These are phyloP conservation scores for Trichosporon coremiiforme DNA, from an alignment of 1,284 basidiomycete genomes.

Conservation along the genomic window DNA sequence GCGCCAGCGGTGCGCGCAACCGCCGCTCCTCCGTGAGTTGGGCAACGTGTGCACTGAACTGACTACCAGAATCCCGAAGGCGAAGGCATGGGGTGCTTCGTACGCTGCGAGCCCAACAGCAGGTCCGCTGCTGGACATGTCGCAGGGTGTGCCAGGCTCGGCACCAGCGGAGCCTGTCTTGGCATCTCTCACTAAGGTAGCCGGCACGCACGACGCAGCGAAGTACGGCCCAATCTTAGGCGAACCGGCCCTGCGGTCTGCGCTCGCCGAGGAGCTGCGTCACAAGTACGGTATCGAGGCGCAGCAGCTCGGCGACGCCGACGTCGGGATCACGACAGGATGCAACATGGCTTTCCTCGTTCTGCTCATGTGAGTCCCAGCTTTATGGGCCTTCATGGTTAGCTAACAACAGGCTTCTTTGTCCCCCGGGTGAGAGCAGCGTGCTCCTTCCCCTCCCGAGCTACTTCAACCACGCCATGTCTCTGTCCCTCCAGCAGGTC, in stretches of 20 bases:
- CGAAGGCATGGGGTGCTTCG: conserved; percentile 65
- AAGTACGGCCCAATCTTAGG: conserved; percentile 72
- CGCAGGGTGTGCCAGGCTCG: conserved; percentile 69
- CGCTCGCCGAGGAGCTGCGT: conserved; percentile 69
- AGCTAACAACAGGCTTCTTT: conserved; percentile 59
- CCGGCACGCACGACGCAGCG: conserved; percentile 59
- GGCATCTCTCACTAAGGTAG: conserved; percentile 60
- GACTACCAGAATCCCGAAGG: conserved; percentile 66
- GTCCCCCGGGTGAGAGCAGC: conserved; percentile 68
- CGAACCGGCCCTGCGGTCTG: conserved; percentile 63
- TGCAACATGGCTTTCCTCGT: conserved; percentile 57
- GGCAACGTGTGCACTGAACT: background rate
- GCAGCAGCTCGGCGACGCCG: conserved; percentile 17
- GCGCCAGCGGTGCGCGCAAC: conserved; percentile 44
- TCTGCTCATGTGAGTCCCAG: conserved; percentile 37
- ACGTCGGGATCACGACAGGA: conserved; percentile 49
- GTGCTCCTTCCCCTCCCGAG: conserved; percentile 78
- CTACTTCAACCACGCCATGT: conserved; percentile 84
- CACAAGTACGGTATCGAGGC: conserved; percentile 61
- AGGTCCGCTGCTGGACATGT: conserved; percentile 70
- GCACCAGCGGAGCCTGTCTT: conserved; percentile 65
- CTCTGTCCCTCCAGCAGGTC: conserved; percentile 68
- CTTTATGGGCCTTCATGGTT: background rate
- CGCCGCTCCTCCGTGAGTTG: conserved; percentile 34
- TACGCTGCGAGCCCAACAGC: conserved; percentile 73